Conservation (phyloP, 441 rosid species). For the Melastoma candidum region DNA sequence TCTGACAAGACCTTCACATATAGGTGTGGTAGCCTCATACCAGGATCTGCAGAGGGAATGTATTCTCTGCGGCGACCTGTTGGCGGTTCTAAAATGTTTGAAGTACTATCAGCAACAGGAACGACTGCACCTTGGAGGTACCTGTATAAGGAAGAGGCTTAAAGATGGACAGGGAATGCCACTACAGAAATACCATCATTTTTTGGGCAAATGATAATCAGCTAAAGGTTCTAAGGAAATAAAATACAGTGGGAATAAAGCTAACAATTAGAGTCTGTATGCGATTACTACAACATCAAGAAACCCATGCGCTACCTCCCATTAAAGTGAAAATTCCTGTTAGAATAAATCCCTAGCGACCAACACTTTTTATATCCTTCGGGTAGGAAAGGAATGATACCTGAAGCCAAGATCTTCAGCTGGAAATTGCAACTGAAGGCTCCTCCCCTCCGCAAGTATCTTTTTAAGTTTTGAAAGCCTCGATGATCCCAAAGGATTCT, state of each 20-base stretch:
- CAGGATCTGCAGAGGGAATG: constrained; percentile 74
- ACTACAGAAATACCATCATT: too few relatives aligned
- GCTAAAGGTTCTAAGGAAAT: too few relatives aligned
- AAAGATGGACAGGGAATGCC: too few relatives aligned
- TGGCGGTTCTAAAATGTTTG: constrained; percentile 26
- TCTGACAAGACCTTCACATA: constrained; percentile 39
- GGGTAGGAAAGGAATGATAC: constrained; percentile 21
- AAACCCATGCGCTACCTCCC: too few relatives aligned
- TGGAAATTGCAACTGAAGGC: constrained; percentile 96
- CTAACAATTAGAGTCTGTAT: too few relatives aligned
- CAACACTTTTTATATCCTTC: neutral
- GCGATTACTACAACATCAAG: too few relatives aligned
- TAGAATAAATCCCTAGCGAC: neutral
- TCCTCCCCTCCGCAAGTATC: constrained; percentile 81
- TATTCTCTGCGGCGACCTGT: constrained; percentile 80
- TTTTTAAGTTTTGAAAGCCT: constrained; percentile 65
- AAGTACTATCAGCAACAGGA: constrained; percentile 31
- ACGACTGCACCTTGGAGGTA: constrained; percentile 73
- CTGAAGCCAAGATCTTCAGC: constrained; percentile 99
- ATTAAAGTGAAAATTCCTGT: neutral
- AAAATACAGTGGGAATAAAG: too few relatives aligned
- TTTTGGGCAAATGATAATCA: too few relatives aligned
- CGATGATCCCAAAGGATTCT: constrained; percentile 63
- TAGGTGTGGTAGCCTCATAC: constrained; percentile 86
- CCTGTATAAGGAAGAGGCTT: constrained; percentile 23